These are phyloP conservation scores for Aplosporella prunicola DNA, from an alignment of 2,329 filamentous ascomycete species.

Conservation along the genomic window DNA sequence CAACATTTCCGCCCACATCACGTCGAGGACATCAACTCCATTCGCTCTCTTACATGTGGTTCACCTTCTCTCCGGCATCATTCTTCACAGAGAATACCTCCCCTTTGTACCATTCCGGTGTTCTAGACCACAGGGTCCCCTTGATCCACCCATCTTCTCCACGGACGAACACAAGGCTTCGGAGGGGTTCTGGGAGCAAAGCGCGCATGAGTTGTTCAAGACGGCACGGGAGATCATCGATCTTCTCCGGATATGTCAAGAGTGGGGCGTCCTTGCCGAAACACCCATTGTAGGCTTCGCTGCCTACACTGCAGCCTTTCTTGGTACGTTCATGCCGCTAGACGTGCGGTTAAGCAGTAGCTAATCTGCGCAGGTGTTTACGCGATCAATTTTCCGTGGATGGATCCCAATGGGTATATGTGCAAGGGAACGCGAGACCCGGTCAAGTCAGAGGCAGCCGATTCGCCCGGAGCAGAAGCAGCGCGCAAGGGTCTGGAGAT, in stretches of 20 bases:
- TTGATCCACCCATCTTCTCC: slow-evolving; percentile 50
- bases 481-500: slow-evolving; percentile 43
- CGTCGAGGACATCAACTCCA: slow-evolving; percentile 51
- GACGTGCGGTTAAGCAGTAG: too few species aligned
- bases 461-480: slow-evolving; percentile 28
- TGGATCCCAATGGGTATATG: slow-evolving; percentile 53
- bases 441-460: slow-evolving; percentile 8
- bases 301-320: slow-evolving; percentile 57
- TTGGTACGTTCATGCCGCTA: slow-evolving; percentile 35
- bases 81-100: slow-evolving; percentile 59
- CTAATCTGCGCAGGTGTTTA: slow-evolving; percentile 48
- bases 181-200: slow-evolving; percentile 52
- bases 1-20: slow-evolving; percentile 59
- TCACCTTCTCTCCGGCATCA: slow-evolving; percentile 55
- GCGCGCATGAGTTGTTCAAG: slow-evolving; percentile 53
- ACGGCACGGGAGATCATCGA: slow-evolving; percentile 55
- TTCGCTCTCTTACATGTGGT: slow-evolving; percentile 61
- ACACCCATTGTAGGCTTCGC: slow-evolving; percentile 60
- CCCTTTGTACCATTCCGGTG: slow-evolving; percentile 53
- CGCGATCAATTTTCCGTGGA: slow-evolving; percentile 56
- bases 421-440: slow-evolving; percentile 18
- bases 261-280: slow-evolving; percentile 52
- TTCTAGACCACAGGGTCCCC: slow-evolving; percentile 44
- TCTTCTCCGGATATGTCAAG: slow-evolving; percentile 52
- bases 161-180: slow-evolving; percentile 39